Evolutionary conservation across 495 filamentous ascomycete genomes (phyloP).

Genomic region (Aspergillus diversus): DNA sequence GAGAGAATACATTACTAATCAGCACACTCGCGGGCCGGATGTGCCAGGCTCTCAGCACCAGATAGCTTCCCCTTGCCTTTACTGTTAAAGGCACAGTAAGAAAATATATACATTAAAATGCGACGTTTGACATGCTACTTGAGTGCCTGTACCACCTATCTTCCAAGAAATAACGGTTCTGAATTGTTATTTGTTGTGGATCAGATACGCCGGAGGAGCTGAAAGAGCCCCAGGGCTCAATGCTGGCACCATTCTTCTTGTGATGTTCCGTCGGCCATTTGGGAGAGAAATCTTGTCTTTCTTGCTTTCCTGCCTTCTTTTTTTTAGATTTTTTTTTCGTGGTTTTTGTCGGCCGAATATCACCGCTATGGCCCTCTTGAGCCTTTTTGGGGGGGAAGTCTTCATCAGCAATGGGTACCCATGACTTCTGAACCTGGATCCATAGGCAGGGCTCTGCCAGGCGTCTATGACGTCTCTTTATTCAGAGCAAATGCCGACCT

Average conservation of each 20-base stretch:
- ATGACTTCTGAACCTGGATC: background rate
- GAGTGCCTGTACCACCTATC: background rate
- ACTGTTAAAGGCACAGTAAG: conserved; percentile 2
- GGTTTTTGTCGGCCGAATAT: background rate
- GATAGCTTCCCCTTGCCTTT: conserved; percentile 5
- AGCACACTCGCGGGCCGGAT: background rate
- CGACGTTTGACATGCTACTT: background rate
- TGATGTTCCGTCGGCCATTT: background rate
- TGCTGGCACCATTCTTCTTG: conserved; percentile 6
- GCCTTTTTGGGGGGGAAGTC: background rate
- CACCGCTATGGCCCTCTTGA: background rate
- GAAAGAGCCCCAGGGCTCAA: background rate
- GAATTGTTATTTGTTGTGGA: background rate
- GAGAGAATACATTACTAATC: conserved; percentile 9
- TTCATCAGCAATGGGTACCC: background rate
- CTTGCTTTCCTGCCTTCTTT: too few species aligned
- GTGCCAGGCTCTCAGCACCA: background rate
- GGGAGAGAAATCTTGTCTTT: background rate
- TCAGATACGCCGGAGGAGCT: background rate
- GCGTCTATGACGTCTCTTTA: conserved; percentile 4
- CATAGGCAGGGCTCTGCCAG: conserved; percentile 6
- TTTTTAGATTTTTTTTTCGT: too few species aligned
- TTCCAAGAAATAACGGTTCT: background rate
- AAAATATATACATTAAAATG: background rate
- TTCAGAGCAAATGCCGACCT: background rate